Percentiles rank a stretch among this genome's conserved stretches.
phyloP scores from a whole-genome alignment of 441 rosid species.

The Iberis amara region DNA sequence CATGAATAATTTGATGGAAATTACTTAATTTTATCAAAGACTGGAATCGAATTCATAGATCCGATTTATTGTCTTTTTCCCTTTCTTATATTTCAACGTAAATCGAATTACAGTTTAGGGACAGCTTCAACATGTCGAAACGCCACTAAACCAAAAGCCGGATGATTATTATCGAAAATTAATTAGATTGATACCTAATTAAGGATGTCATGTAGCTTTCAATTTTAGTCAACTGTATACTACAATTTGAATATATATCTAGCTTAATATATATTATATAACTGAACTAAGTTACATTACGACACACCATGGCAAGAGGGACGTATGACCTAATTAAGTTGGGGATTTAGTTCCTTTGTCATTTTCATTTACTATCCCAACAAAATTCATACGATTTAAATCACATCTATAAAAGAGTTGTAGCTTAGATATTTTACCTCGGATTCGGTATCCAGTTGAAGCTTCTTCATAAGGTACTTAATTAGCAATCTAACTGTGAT shows the following conservation, averaged over 20 bases:
- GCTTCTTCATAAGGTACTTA: conserved; percentile 91
- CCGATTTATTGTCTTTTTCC: no score
- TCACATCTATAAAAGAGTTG: conserved; percentile 3
- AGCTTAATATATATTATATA: not conserved
- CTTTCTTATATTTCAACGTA: no score
- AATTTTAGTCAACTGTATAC: conserved; percentile 15
- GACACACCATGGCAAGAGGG: conserved; percentile 28
- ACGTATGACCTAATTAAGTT: conserved; percentile 31
- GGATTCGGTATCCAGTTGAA: conserved; percentile 59
- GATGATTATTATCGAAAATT: no score
- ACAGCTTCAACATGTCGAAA: no score
- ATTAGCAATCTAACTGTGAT: conserved; percentile 85
- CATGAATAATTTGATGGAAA: not conserved
- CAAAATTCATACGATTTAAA: conserved; percentile 30
- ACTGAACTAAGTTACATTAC: conserved; percentile 22
- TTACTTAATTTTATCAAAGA: not conserved
- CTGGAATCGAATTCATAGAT: not conserved
- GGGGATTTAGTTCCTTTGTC: conserved; percentile 55
- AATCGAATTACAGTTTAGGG: no score
- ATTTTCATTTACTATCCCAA: conserved; percentile 55
- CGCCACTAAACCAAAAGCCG: no score
- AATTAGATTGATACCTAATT: no score
- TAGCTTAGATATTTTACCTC: conserved; percentile 27
- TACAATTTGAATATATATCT: conserved; percentile 17
- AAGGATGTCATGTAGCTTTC: conserved; percentile 27